Evolutionary conservation across 164 flowering plant species (phyloP), one percentile per base, ranked within the genome.

Genomic region (Umbilicus rupestris): DNA sequence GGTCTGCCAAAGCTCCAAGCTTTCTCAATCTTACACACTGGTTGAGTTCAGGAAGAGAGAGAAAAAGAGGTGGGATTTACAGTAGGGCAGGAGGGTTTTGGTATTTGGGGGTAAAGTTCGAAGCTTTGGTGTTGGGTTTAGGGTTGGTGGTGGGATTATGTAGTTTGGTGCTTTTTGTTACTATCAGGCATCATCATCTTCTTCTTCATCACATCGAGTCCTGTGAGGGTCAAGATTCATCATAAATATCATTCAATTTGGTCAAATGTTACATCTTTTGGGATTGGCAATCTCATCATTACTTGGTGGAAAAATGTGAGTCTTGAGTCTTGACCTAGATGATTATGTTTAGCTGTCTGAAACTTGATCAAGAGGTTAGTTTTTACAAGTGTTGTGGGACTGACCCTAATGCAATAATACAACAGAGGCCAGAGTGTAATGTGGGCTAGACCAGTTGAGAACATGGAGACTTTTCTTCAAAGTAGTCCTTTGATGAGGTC

Each of bases 191-290:
- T 9, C 44, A 41, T 3, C 6, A 5, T 0, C 37, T 3, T 35
- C 37, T 35, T 41, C 44, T 6, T 41, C 15, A 41, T 41, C 44
- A 41, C 58, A 52, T 52, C 24, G 58, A 52, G 58, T 52, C 31
- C 8, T 24, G 58, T 22, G 58, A 52, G 58, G 58, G 58, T 52
- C 58, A 52, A 52, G 58, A 52, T 24, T 52, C 31, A 24, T 24
- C 58, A 52, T 52, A 10, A 11, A 55, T 55, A 28, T 28, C 60
- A 55, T 55, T 55, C 60, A 55, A 17, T 55, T 28, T 26, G 33
- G 60, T 55, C 60, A 55, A 11, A 55, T 26, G 28, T 55, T 55
- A 8, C 37, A 9, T 50, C 10, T 47, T 47, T 47, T n/a, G 55
- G 26, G 26, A 47, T 47, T 47, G 55, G 11, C 22, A 20, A 47